phyloP scores from a whole-genome alignment of 2,329 filamentous ascomycete genomes.

The Hypoxylon sp. region DNA sequence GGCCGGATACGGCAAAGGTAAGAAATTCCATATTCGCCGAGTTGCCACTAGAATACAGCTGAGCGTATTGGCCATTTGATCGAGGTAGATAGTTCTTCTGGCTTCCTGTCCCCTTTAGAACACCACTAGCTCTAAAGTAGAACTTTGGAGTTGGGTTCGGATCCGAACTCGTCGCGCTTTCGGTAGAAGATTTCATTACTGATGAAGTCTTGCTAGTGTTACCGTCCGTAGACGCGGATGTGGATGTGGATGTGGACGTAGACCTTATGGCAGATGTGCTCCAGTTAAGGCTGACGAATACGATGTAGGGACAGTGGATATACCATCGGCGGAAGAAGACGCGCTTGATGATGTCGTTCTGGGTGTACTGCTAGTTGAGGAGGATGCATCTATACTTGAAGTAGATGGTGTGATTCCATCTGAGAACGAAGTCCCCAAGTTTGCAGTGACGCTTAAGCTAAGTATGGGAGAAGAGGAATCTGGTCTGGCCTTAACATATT shows the following conservation, averaged over 20 bases:
- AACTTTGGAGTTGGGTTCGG: constrained; percentile 10
- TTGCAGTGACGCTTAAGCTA: neutral
- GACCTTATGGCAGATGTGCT: neutral
- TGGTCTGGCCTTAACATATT: neutral
- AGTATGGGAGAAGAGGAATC: neutral
- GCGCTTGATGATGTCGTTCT: neutral
- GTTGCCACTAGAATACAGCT: constrained; percentile 7
- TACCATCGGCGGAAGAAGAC: constrained; percentile 1
- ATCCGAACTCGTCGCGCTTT: neutral
- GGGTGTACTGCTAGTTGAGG: constrained; percentile 8
- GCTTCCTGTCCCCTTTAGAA: constrained; percentile 5
- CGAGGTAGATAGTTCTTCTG: constrained; percentile 10
- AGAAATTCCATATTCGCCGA: constrained; percentile 6
- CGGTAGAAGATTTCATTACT: neutral
- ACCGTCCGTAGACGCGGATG: neutral
- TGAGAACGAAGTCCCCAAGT: too few relatives aligned
- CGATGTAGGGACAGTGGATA: neutral
- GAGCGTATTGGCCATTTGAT: constrained; percentile 10
- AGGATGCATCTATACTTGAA: neutral
- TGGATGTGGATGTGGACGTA: neutral
- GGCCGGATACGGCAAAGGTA: constrained; percentile 5
- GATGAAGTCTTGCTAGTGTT: neutral
- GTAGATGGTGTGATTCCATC: constrained; percentile 2
- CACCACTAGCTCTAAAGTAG: constrained; percentile 11
- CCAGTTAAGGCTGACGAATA: neutral